These are phyloP conservation scores for Fraxinus greggii DNA, from an alignment of 305 asterid genomes.

Conservation along the genomic window DNA sequence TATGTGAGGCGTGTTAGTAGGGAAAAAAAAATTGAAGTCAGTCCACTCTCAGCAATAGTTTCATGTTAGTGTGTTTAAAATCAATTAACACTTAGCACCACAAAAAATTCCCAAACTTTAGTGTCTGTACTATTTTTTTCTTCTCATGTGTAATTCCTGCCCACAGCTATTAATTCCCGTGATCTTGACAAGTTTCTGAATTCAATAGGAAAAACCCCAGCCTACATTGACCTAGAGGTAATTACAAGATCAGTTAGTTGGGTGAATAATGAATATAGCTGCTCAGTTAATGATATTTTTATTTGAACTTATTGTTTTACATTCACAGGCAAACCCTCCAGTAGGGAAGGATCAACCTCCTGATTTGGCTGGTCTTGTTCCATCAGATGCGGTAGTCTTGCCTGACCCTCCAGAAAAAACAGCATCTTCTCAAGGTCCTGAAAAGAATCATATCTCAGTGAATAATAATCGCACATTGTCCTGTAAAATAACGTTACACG, in stretches of 20 bases:
- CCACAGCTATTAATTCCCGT: constrained; percentile 62
- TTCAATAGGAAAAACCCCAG: constrained; percentile 66
- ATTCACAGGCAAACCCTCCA: constrained; percentile 72
- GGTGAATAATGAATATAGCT: constrained; percentile 7
- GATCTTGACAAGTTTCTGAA: constrained; percentile 78
- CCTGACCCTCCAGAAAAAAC: constrained; percentile 35
- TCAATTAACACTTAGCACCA: not conserved
- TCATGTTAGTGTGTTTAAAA: constrained; percentile 1
- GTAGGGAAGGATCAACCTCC: constrained; percentile 99
- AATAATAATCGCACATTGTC: not conserved
- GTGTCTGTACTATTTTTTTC: constrained; percentile 10
- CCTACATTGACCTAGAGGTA: constrained; percentile 95
- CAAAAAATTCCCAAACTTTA: not conserved
- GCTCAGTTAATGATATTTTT: constrained; percentile 1
- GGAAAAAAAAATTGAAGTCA: not conserved
- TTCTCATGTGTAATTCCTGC: constrained; percentile 18
- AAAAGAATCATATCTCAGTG: constrained; percentile 29
- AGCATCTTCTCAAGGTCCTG: constrained; percentile 37
- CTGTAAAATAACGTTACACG: no score
- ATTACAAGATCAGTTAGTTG: constrained; percentile 20
- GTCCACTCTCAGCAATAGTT: constrained; percentile 14
- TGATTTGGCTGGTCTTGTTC: constrained; percentile 79
- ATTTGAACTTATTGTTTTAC: constrained; percentile 16
- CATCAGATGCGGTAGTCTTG: constrained; percentile 52
- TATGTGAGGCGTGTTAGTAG: not conserved